Evolutionary conservation across 2,329 filamentous ascomycete species (phyloP).

Genomic region (Talaromyces verruculosus): DNA sequence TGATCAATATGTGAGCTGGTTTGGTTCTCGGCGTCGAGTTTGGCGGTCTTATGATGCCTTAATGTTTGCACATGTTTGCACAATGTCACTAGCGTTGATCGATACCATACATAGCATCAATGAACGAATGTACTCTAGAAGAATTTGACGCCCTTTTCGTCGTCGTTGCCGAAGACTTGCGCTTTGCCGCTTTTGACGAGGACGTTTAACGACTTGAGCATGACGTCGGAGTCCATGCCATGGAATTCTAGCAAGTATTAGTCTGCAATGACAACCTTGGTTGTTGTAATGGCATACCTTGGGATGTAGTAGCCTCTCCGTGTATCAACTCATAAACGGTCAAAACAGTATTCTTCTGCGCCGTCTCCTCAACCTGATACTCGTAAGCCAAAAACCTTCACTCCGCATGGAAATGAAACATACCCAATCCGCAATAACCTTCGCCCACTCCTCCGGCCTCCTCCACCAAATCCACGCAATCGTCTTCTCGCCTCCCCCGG

Average conservation of each 20-base stretch:
- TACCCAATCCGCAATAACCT: slow-evolving; percentile 70
- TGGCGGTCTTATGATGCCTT: slow-evolving; percentile 5
- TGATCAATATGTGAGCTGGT: slow-evolving; percentile 6
- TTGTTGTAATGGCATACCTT: slow-evolving; percentile 54
- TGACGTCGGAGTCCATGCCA: slow-evolving; percentile 79
- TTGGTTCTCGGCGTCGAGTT: slow-evolving; percentile 11
- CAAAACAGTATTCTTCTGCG: slow-evolving; percentile 81
- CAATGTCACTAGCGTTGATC: not conserved
- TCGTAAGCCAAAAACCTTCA: slow-evolving; percentile 31
- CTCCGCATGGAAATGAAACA: slow-evolving; percentile 7
- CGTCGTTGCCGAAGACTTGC: slow-evolving; percentile 87
- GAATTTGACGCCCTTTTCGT: slow-evolving; percentile 92
- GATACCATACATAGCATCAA: slow-evolving; percentile 7
- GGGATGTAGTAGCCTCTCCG: slow-evolving; percentile 73
- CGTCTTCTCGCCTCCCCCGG: slow-evolving; percentile 60
- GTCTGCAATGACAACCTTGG: not conserved
- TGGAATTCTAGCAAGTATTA: slow-evolving; percentile 65
- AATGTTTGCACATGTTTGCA: slow-evolving; percentile 6
- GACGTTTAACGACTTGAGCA: slow-evolving; percentile 75
- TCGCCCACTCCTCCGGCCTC: slow-evolving; percentile 87
- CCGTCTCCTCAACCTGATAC: slow-evolving; percentile 69
- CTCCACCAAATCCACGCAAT: slow-evolving; percentile 80
- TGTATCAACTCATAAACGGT: slow-evolving; percentile 90
- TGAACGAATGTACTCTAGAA: slow-evolving; percentile 59
- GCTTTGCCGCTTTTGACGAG: slow-evolving; percentile 89